Base-by-base conservation (phyloP, 2,329 filamentous ascomycete genomes). In the Rosellinia necatrix region DNA sequence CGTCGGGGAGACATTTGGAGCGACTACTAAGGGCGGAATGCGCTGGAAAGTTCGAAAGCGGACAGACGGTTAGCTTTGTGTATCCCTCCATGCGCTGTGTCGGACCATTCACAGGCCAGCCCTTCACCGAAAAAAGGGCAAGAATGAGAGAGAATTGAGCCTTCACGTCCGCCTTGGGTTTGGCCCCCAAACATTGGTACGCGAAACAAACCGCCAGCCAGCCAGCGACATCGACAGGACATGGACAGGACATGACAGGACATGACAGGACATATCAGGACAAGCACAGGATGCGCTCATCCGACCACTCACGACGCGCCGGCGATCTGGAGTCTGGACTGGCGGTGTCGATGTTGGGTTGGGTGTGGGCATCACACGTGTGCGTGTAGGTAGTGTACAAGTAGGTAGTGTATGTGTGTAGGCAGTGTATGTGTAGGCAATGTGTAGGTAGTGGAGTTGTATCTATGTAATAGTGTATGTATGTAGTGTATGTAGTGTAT, bases 91-190 rank as follows among this genome's bases (percentile, higher is more conserved):
- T 65, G 58, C 60, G 43, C 52, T 25, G 25, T 49, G 27, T 44
- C 49, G 56, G 55, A 49, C 58, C 47, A 59, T 59, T 51, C 58
- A 58, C 34, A n/a, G 46, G 60, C 57, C 50, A 63, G 59, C 32
- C 59, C 57, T 54, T 62, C 66, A 69, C 66, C 66, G 66, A 69
- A 67, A 67, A 64, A 56, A 25, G 37, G 40, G n/a, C 10, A 10
- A 22, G 22, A 24, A 21, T 30, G 13, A 44, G 25, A 53, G n/a
- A 48, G 43, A 17, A 56, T 12, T 49, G 57, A 46, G 48, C 59
- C 56, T 41, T 47, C 50, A 7, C 25, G 56, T 41, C 13, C 21
- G 56, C 59, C 61, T 63, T 40, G 27, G 17, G 10, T 60, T 48
- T 24, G 61, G 59, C 59, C 56, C 56, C 61, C 58, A 61, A 63